Base-by-base conservation (phyloP, 2,329 filamentous ascomycete genomes). In the Teratosphaeriaceae sp. region DNA sequence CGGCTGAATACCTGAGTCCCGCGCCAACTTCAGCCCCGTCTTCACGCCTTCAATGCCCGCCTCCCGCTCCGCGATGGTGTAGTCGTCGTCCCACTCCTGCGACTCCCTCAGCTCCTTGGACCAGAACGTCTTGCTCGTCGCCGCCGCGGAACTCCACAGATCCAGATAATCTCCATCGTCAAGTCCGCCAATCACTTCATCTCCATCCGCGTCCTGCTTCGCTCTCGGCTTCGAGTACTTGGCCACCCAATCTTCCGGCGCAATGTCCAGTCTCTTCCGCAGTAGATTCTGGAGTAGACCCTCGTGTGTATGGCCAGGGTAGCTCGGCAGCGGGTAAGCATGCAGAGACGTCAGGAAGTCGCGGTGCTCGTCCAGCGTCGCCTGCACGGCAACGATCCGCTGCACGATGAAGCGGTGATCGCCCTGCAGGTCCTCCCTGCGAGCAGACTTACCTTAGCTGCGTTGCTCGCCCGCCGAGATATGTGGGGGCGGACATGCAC, bases 201-300 rank as follows among this genome's bases (percentile, higher is more conserved):
- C 42, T 13, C 38, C 35, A 21, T 43, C 45, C 8, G 30, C 29
- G 15, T 34, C 21, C 2, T 8, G 16, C 26, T 22, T 16, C 37
- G 13, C 8, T 6, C 9, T 40, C 33, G 38, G 39, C 21, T 40
- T 51, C 12, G 39, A 45, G 23, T 48, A 44, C 29, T 79, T 69
- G 18, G 79, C 76, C 20, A 90, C 80, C 67, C 83, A 82, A 44
- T 81, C 79, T 59, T 89, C 85, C 15, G 88, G 80, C 19, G 78
- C 74, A 0, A 86, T 85, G 52, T 92, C 87, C 38, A 88, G 74
- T 61, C 92, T 92, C 66, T 92, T 94, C 29, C 87, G 82, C 23
- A 94, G 70, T 2, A 94, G 71, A 54, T 83, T 78, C 20, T 77
- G 72, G 1, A 90, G 73, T 3, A 86, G 72, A 1, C 61, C 67